A percentile compares a stretch with the other conserved stretches of the same genome.
These are phyloP conservation scores for Cyberlindnera xishuangbannaensis DNA, from an alignment of 805 yeast species.

Conservation along the genomic window DNA sequence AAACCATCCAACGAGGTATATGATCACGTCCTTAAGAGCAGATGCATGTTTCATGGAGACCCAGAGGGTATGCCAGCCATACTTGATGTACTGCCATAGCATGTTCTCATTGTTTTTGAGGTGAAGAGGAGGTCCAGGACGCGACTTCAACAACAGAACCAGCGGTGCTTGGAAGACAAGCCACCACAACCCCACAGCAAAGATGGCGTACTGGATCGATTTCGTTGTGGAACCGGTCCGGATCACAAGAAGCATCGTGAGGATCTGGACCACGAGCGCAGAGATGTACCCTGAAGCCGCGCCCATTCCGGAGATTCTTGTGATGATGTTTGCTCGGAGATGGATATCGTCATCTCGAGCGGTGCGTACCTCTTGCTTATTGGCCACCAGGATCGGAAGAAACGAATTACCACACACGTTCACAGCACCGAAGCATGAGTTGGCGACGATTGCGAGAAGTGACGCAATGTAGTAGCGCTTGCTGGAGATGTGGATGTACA, in stretches of 20 bases:
- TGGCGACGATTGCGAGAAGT: conserved; percentile 53
- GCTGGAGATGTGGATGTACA: conserved; percentile 34
- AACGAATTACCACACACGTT: conserved; percentile 76
- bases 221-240: conserved; percentile 32
- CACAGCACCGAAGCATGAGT: conserved; percentile 69
- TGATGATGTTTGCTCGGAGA: conserved; percentile 34
- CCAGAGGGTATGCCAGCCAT: conserved; percentile 59
- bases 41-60: conserved; percentile 55
- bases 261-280: conserved; percentile 60
- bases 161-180: conserved; percentile 62
- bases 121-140: conserved; percentile 35
- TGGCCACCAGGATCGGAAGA: conserved; percentile 53
- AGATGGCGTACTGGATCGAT: conserved; percentile 53
- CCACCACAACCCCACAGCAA: conserved; percentile 77
- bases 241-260: conserved; percentile 46
- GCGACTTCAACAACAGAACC: conserved; percentile 37
- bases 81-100: conserved; percentile 33
- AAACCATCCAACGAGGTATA: conserved; percentile 70
- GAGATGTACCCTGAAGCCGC: conserved; percentile 66
- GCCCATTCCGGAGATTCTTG: conserved; percentile 60
- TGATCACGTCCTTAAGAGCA: conserved; percentile 56
- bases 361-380: conserved; percentile 14
- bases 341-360: not conserved
- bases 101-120: conserved; percentile 14
- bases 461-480: conserved; percentile 47